Percentiles rank a stretch among this genome's conserved stretches.
These are phyloP conservation scores for Ottelia alismoides DNA, from an alignment of 106 monocot genomes.

Conservation along the genomic window DNA sequence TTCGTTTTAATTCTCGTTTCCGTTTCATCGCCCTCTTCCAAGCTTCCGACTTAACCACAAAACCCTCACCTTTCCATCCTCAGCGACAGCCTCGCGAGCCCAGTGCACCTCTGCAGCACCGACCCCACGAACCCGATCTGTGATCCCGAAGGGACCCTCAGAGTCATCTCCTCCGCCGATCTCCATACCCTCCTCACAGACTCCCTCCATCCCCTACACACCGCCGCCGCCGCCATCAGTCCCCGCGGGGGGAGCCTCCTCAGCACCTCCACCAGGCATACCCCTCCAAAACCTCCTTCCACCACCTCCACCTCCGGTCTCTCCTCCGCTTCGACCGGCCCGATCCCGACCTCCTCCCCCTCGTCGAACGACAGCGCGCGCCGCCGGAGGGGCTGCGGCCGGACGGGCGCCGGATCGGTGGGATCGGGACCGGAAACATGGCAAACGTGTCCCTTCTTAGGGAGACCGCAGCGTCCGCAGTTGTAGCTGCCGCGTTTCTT, in stretches of 20 bases:
- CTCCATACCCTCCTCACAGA: slow-evolving; percentile 69
- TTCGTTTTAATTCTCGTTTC: too few relatives aligned
- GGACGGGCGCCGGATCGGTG: slow-evolving; percentile 3
- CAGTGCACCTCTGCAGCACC: slow-evolving; percentile 58
- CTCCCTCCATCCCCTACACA: slow-evolving; percentile 75
- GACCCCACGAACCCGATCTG: slow-evolving; percentile 72
- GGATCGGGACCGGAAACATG: neutral
- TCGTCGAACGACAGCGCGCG: slow-evolving; percentile 56
- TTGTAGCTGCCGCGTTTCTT: slow-evolving; percentile 94
- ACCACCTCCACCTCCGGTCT: slow-evolving; percentile 26
- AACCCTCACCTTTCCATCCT: slow-evolving; percentile 89
- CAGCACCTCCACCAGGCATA: slow-evolving; percentile 46
- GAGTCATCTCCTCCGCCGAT: slow-evolving; percentile 61
- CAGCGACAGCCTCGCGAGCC: slow-evolving; percentile 38
- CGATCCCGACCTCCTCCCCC: slow-evolving; percentile 3
- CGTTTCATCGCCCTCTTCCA: too few relatives aligned
- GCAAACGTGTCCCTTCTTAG: slow-evolving; percentile 95
- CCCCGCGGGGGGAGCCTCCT: slow-evolving; percentile 52
- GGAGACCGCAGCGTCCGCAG: slow-evolving; percentile 94
- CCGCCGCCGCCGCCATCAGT: slow-evolving; percentile 64
- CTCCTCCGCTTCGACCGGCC: slow-evolving; percentile 18
- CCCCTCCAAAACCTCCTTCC: slow-evolving; percentile 17
- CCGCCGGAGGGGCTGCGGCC: slow-evolving; percentile 25
- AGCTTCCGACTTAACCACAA: too few relatives aligned
- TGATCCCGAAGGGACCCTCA: slow-evolving; percentile 29